Conservation (phyloP, 2,329 filamentous ascomycete genomes). For the Rhynchosporium graminicola region DNA sequence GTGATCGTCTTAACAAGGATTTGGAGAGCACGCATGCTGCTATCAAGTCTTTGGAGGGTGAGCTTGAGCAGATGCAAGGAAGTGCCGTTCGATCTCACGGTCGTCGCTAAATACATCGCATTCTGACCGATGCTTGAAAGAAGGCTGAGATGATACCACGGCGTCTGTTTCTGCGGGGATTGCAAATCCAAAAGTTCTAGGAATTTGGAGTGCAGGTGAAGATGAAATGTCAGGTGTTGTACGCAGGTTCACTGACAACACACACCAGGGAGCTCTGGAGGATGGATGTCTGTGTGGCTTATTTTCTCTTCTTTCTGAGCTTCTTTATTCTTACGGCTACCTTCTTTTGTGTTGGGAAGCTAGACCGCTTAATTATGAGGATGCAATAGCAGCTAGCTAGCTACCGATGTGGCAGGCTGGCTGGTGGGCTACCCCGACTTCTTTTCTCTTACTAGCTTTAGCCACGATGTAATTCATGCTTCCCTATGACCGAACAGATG, state of each 20-base stretch:
- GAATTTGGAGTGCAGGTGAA: slow-evolving; percentile 23
- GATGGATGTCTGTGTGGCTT: background rate
- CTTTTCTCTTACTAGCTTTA: slow-evolving; percentile 39
- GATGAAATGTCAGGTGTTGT: slow-evolving; percentile 28
- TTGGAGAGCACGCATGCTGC: slow-evolving; percentile 94
- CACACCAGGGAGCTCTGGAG: background rate
- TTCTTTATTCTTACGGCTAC: slow-evolving; percentile 21
- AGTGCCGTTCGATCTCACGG: slow-evolving; percentile 87
- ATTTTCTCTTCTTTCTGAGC: slow-evolving; percentile 29
- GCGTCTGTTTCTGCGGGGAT: slow-evolving; percentile 11
- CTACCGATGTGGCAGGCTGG: slow-evolving; percentile 22
- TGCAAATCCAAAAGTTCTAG: slow-evolving; percentile 14
- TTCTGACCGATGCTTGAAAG: slow-evolving; percentile 4
- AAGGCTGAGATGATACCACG: slow-evolving; percentile 6
- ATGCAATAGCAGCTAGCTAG: slow-evolving; percentile 23
- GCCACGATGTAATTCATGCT: slow-evolving; percentile 42
- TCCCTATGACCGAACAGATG: slow-evolving; percentile 21
- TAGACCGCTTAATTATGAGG: slow-evolving; percentile 33
- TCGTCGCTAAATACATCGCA: slow-evolving; percentile 64
- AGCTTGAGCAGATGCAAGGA: slow-evolving; percentile 92
- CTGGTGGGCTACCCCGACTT: slow-evolving; percentile 6
- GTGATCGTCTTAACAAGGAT: slow-evolving; percentile 99
- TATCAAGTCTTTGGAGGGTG: slow-evolving; percentile 88
- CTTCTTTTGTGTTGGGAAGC: slow-evolving; percentile 21
- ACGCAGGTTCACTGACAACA: slow-evolving; percentile 36